Evolutionary conservation across 495 filamentous ascomycete genomes (phyloP).

Genomic region (Clohesyomyces aquaticus): DNA sequence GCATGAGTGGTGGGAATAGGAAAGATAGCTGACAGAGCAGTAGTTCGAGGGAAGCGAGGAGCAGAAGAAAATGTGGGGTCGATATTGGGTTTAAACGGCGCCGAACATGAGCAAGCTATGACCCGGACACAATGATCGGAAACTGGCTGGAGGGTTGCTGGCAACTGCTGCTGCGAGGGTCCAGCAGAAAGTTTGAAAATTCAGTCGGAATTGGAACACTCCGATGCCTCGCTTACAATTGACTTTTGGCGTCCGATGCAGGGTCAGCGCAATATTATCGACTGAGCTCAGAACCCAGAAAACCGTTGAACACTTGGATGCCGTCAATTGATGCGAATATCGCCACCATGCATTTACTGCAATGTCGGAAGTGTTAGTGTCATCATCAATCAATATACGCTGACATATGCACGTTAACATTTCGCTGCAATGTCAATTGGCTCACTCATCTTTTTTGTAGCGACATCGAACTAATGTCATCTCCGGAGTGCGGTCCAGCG

Average conservation of each 20-base stretch:
- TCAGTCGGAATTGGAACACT: not conserved
- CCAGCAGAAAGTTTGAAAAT: slow-evolving; percentile 1
- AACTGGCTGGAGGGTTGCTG: too few relatives aligned
- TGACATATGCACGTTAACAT: not conserved
- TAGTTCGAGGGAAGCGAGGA: slow-evolving; percentile 62
- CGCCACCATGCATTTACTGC: too few relatives aligned
- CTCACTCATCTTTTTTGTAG: too few relatives aligned
- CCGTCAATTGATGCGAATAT: not conserved
- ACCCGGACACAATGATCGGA: slow-evolving; percentile 2
- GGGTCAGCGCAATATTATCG: too few relatives aligned
- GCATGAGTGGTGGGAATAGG: not conserved
- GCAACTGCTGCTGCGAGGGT: too few relatives aligned
- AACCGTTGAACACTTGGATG: not conserved
- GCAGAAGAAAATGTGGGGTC: slow-evolving; percentile 64
- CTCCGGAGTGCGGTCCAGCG: not conserved
- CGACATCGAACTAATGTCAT: too few relatives aligned
- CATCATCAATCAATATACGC: not conserved
- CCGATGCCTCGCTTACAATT: not conserved
- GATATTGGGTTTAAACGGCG: slow-evolving; percentile 68
- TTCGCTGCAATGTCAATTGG: not conserved
- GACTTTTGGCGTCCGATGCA: too few relatives aligned
- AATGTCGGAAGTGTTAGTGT: not conserved
- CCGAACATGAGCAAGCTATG: not conserved
- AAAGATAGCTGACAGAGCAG: not conserved
- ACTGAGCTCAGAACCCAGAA: not conserved